Evolutionary conservation across 2,329 filamentous ascomycete species (phyloP), one percentile per base, ranked within the genome.

Genomic region (Chlorencoelia australis): DNA sequence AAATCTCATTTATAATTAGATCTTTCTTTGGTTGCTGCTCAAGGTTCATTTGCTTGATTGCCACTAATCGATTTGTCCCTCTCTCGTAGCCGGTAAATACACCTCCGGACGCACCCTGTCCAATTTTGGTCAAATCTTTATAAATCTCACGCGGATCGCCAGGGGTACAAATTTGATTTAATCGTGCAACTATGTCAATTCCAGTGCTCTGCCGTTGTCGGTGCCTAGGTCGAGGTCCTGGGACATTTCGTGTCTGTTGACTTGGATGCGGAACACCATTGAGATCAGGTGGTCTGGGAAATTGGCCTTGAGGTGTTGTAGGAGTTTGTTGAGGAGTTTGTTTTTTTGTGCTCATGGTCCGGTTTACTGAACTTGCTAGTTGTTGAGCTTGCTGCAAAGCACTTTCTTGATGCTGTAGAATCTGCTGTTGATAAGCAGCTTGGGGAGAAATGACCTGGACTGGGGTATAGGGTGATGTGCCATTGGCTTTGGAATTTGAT

Each of bases 1-100:
- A 64, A 49, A 98, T 98, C 59, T 98, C 91, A 60, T 98, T 98
- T 63, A 98, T 95, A 54, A 98, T 98, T 32, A 96, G 68, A 52
- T 98, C 91, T 62, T 98, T 98, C 73, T 96, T 96, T 2, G 91
- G 91, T 55, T 98, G 91, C 62, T 96, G 83, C 60, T 96, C 91
- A 38, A 98, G 66, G 49, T 96, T 96, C 91, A 98, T 98, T 67
- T 98, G 91, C 67, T 98, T 98, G 63, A 98, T 96, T 27, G 91
- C 91, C 24, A 98, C 91, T 49, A 93, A 78, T 44, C 82, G 78
- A 61, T 94, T 94, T 25, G 77, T 82, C 38, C 76, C 80, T 46
- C 78, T 71, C 59, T 95, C 85, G 56, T 89, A 85, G 3, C 89
- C 91, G 0, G 86, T 94, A 56, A 79, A 98, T 1, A 98, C 91